Conservation (phyloP, 1,284 basidiomycete species). For the Caloboletus inedulis region DNA sequence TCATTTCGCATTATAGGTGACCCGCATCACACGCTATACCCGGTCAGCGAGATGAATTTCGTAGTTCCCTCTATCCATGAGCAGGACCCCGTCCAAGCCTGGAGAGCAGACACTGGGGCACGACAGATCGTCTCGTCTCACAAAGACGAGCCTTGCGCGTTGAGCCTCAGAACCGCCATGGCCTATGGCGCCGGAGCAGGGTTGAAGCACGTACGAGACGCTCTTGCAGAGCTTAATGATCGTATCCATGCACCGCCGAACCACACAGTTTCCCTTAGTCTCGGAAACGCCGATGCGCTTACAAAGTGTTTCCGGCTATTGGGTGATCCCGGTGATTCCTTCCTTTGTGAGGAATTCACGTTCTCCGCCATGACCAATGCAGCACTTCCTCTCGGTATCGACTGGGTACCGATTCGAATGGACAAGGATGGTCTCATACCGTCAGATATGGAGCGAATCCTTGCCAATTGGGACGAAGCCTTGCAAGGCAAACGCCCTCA, state of each 20-base stretch:
- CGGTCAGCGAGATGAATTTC: conserved; percentile 31
- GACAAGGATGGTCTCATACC: conserved; percentile 53
- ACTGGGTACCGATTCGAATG: conserved; percentile 48
- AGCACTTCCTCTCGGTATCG: conserved; percentile 41
- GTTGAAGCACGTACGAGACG: conserved; percentile 30
- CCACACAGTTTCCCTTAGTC: conserved; percentile 32
- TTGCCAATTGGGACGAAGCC: conserved; percentile 48
- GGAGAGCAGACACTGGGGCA: conserved; percentile 26
- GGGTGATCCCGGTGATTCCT: conserved; percentile 50
- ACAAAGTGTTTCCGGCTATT: conserved; percentile 41
- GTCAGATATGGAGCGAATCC: conserved; percentile 46
- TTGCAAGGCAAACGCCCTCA: conserved; percentile 34
- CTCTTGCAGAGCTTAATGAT: conserved; percentile 31
- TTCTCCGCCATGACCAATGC: conserved; percentile 44
- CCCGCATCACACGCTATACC: conserved; percentile 30
- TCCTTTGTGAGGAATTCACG: conserved; percentile 50
- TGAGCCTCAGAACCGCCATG: conserved; percentile 32
- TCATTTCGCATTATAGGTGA: conserved; percentile 19
- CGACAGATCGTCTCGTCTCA: conserved; percentile 28
- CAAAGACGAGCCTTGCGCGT: conserved; percentile 27
- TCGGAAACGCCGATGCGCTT: conserved; percentile 37
- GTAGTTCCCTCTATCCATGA: conserved; percentile 29
- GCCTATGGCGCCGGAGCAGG: conserved; percentile 30
- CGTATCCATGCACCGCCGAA: conserved; percentile 32
- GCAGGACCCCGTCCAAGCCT: conserved; percentile 30